Evolutionary conservation across 305 asterid genomes (phyloP), one percentile per base, ranked within the genome.

Genomic region (Solanum hybrid): DNA sequence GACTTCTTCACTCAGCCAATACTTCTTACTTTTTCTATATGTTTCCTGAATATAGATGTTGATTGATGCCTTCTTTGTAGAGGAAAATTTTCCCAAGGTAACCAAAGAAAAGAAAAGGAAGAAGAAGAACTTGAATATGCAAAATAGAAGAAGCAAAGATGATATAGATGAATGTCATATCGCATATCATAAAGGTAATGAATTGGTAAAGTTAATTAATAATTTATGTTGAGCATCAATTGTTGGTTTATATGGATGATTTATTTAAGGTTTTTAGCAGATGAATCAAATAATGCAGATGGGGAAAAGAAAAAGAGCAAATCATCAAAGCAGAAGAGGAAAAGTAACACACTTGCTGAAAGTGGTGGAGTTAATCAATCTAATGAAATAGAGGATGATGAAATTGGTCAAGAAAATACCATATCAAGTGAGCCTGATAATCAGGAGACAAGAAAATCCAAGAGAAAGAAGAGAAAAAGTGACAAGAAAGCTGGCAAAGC

Each of bases 381-480:
- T 18, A n/a, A n/a, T 82, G 91, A 89, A 86, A 84, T 57, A 64
- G 93, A 90, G 91, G 89, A 87, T 87, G 89, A 87, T 87, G 89
- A 89, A 57, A 39, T 71, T 89, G 73, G 86, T 90, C 90, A 29
- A 76, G 34, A 89, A 31, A 89, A 88, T 57, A 80, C 24, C 83
- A 85, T 34, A 89, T 92, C 61, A 51, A 90, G 61, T 76, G 90
- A 90, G 89, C 92, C 11, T 40, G 80, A 22, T 33, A 94, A 89
- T 57, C 89, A 88, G 31, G 87, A 90, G 40, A 91, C 84, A 91
- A 89, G 57, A 89, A 94, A 92, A 80, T 80, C 82, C 36, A 92
- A 86, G 86, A 92, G 90, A 92, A 96, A 92, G 93, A 93, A 89
- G 81, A 93, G 91, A 75, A 94, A 92, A 87, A 89, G 89, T 61